These are phyloP conservation scores for Rosa rugosa DNA, from an alignment of 306 rosid species.

Conservation along the genomic window DNA sequence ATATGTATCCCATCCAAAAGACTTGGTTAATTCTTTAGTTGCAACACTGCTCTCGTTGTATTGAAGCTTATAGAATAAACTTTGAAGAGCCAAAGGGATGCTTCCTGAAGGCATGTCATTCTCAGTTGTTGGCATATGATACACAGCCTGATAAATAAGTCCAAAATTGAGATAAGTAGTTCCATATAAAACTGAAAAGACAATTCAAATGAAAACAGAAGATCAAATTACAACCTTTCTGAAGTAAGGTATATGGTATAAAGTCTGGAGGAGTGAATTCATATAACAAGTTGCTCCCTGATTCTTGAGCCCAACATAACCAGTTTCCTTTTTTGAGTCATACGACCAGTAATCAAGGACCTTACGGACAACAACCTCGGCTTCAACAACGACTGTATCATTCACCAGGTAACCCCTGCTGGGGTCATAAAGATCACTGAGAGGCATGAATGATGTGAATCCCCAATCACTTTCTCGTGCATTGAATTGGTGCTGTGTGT, in stretches of 20 bases:
- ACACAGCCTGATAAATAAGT: conserved; percentile 69
- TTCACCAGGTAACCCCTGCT: conserved; percentile 73
- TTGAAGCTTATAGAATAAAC: conserved; percentile 93
- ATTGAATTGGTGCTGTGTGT: conserved; percentile 86
- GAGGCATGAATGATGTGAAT: conserved; percentile 84
- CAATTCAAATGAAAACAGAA: conserved; percentile 6
- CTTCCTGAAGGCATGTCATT: conserved; percentile 95
- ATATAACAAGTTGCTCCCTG: conserved; percentile 99
- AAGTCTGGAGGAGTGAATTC: conserved; percentile 94
- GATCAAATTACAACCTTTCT: conserved; percentile 60
- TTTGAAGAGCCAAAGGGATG: conserved; percentile 90
- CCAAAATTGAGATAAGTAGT: conserved; percentile 26
- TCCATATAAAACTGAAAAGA: conserved; percentile 8
- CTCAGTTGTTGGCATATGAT: conserved; percentile 96
- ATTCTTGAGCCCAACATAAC: conserved; percentile 90
- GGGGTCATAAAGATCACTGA: conserved; percentile 74
- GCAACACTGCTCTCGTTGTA: conserved; percentile 84
- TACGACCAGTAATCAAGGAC: conserved; percentile 79
- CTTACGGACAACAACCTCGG: conserved; percentile 84
- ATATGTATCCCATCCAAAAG: conserved; percentile 94
- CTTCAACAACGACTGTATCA: conserved; percentile 76
- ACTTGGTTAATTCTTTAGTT: conserved; percentile 88
- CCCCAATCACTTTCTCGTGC: conserved; percentile 96
- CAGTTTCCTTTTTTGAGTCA: conserved; percentile 94
- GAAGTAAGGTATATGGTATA: conserved; percentile 89